Conservation (phyloP, 2,329 filamentous ascomycete genomes). For the Neocatenulostroma microsporum region DNA sequence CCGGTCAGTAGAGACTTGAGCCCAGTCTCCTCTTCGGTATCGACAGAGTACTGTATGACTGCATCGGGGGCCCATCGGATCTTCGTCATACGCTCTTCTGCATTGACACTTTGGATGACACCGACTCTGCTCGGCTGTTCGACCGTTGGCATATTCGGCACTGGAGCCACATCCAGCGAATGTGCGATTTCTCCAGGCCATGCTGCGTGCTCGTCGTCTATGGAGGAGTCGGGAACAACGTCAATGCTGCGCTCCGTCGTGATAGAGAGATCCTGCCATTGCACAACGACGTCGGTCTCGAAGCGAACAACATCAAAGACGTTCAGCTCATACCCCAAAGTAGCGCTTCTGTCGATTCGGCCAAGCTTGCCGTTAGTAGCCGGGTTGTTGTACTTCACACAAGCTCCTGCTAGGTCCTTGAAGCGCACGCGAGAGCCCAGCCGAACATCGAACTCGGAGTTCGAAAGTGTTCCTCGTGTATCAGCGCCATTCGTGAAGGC, state of each 20-base stretch:
- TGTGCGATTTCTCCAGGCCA: slow-evolving; percentile 49
- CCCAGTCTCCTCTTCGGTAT: slow-evolving; percentile 38
- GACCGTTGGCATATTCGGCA: slow-evolving; percentile 11
- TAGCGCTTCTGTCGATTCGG: slow-evolving; percentile 40
- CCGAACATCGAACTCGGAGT: slow-evolving; percentile 26
- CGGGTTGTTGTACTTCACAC: slow-evolving; percentile 44
- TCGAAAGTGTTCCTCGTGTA: slow-evolving; percentile 23
- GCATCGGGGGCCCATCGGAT: slow-evolving; percentile 50
- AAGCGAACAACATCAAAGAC: slow-evolving; percentile 46
- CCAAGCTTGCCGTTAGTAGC: slow-evolving; percentile 35
- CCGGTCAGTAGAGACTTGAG: slow-evolving; percentile 17
- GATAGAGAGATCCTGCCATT: slow-evolving; percentile 52
- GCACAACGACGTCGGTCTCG: slow-evolving; percentile 44
- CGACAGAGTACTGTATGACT: slow-evolving; percentile 50
- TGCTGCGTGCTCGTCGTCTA: slow-evolving; percentile 49
- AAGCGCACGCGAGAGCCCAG: slow-evolving; percentile 43
- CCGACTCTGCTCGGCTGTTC: slow-evolving; percentile 43
- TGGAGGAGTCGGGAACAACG: slow-evolving; percentile 43
- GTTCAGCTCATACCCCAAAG: slow-evolving; percentile 52
- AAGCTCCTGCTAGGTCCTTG: slow-evolving; percentile 44
- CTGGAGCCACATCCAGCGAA: slow-evolving; percentile 16
- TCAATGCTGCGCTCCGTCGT: slow-evolving; percentile 40
- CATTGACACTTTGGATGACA: slow-evolving; percentile 50
- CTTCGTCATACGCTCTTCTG: slow-evolving; percentile 48
- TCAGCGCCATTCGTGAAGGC: no score